Evolutionary conservation across 2,329 filamentous ascomycete genomes (phyloP), one percentile per base, ranked within the genome.

Genomic region (Ceratocystis harringtonii): DNA sequence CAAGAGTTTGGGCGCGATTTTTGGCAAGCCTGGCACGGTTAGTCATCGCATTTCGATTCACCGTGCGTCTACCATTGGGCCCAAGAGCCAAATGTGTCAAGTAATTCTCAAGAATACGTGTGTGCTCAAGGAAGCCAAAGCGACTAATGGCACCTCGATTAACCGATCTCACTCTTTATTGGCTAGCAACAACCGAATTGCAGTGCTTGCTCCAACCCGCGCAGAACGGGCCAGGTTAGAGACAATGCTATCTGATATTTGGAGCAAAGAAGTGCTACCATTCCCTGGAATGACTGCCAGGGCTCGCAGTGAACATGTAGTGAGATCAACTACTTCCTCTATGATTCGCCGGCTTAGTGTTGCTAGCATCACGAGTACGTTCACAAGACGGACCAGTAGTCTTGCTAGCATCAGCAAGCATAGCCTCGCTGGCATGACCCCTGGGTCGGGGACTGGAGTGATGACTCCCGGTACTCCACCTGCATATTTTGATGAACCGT

Each of bases 321-420:
- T 94, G 60, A 81, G 88, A 62, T 84, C 83, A 50, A 90, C 88
- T n/a, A 89, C 91, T 12, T 90, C 89, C 44, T 89, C 89, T 0
- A 84, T 96, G 72, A 95, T 96, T 77, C 83, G 91, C 63, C 95
- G 92, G 73, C 81, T 96, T 68, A 95, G 89, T 74, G 86, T 90
- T 71, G 86, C 87, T 61, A 91, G 86, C 73, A 87, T 94, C 69
- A 82, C 88, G 15, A 87, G 83, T 69, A 87, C 87, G 61, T 92
- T 95, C 72, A 82, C 84, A 45, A 88, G 86, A 70, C 84, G 87
- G 66, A 88, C 88, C 0, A 79, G 78, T 48, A 89, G 86, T 69
- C 70, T 79, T 58, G 75, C 76, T 17, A 76, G 73, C 64, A 69
- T 76, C 43, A 68, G 69, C 64, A 73, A 70, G 60, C 43, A 61